These are phyloP conservation scores for Exophiala xenobiotica DNA, from an alignment of 2,329 filamentous ascomycete genomes.

Conservation along the genomic window DNA sequence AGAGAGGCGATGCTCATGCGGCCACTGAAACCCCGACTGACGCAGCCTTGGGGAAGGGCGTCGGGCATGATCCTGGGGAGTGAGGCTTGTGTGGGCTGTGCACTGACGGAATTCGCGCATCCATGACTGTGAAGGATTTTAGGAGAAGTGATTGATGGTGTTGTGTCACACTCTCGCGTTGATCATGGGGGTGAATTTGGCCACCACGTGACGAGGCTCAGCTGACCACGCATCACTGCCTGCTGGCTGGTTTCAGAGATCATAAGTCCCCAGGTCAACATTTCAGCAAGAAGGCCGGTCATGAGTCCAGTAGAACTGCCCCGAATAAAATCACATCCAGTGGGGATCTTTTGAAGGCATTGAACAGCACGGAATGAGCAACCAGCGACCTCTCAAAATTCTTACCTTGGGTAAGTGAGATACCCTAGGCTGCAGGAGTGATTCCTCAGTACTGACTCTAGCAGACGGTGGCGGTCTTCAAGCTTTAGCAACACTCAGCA, in stretches of 20 bases:
- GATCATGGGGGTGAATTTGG: background rate
- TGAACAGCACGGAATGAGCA: slow-evolving; percentile 3
- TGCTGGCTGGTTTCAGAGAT: background rate
- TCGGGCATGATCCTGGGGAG: too few relatives aligned
- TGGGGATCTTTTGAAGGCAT: background rate
- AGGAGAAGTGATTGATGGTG: background rate
- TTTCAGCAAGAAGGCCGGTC: background rate
- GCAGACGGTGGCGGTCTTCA: slow-evolving; percentile 25
- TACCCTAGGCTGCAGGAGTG: background rate
- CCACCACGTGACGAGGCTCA: background rate
- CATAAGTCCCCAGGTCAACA: slow-evolving; percentile 2
- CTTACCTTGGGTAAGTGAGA: slow-evolving; percentile 21
- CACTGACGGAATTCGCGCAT: background rate
- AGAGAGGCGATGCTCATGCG: slow-evolving; percentile 3
- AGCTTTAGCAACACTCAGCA: slow-evolving; percentile 23
- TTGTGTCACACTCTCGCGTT: background rate
- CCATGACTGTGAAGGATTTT: background rate
- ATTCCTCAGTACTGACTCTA: slow-evolving; percentile 1
- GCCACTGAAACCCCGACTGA: slow-evolving; percentile 1
- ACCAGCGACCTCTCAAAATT: slow-evolving; percentile 19
- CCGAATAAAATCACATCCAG: slow-evolving; percentile 4
- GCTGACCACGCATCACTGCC: background rate
- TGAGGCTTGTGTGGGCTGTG: too few relatives aligned
- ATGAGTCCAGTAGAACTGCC: background rate
- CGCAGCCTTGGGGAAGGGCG: background rate